Conservation (phyloP, 2,329 filamentous ascomycete genomes). For the Alternaria dauci region DNA sequence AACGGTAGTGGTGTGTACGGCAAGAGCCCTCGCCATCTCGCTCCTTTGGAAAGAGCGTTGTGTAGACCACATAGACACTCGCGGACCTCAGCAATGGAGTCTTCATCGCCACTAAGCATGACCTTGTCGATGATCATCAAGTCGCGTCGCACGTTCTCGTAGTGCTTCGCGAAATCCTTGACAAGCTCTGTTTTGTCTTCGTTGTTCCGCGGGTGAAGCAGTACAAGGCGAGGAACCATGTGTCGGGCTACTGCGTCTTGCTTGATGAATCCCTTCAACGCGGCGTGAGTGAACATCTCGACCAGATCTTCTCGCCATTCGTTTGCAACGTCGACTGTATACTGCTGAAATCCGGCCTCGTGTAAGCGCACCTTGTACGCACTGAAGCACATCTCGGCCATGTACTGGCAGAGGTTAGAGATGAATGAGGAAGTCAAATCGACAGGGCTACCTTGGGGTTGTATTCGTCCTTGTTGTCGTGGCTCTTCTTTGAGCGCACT, state of each 20-base stretch:
- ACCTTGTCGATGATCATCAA: not conserved
- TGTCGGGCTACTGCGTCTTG: constrained; percentile 4
- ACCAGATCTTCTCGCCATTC: constrained; percentile 9
- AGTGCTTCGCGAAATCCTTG: constrained; percentile 4
- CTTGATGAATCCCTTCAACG: constrained; percentile 2
- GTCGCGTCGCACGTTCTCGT: constrained; percentile 3
- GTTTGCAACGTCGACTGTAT: not conserved
- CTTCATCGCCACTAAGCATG: not conserved
- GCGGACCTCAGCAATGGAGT: not conserved
- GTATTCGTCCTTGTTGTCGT: not conserved
- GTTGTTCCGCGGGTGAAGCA: not conserved
- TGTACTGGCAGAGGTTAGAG: constrained; percentile 4
- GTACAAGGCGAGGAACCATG: constrained; percentile 12
- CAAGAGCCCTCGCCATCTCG: constrained; percentile 11
- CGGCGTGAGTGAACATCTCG: constrained; percentile 7
- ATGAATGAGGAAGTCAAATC: no score
- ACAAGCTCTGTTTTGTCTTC: constrained; percentile 2
- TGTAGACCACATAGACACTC: constrained; percentile 4
- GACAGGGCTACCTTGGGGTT: constrained; percentile 6
- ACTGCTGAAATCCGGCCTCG: not conserved
- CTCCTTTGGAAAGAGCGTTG: not conserved
- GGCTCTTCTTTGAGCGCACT: not conserved
- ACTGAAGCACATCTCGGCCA: constrained; percentile 12
- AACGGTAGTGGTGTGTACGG: constrained; percentile 11
- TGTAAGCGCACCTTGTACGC: constrained; percentile 5